Base-by-base conservation (phyloP, 225 moss, liverwort and hornwort genomes). In the Sphagnum tenellum region DNA sequence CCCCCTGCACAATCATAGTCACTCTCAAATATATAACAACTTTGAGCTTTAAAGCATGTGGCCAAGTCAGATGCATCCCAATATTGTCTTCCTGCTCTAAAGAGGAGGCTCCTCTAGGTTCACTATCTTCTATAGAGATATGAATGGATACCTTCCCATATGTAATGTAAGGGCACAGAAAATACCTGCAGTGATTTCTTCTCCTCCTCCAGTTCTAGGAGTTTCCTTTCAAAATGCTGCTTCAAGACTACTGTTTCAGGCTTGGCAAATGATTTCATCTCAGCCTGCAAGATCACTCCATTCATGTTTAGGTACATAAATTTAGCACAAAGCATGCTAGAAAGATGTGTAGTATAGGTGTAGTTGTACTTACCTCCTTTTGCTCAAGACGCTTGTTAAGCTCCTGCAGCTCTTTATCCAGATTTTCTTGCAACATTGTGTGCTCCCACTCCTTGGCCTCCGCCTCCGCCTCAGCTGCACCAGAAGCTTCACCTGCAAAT, bases 131-230 rank as follows among this genome's bases (percentile, higher is more conserved):
- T 29, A 29, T 29, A 29, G 29, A 29, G 29, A 29, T 29, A 29
- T 29, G 29, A 29, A 29, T 29, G 29, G 0, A 0, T 1, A 29
- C 29, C 29, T 29, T 29, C 29, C 29, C 29, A 29, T 29, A 29
- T 29, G 29, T 29, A 29, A 29, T 29, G 29, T 0, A 29, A 29
- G 29, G 29, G 29, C 29, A 29, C 29, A 13, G 6, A 60, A 7
- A 9, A 52, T 52, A 98, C 96, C 92, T 98, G 96, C 70, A 93
- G 71, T 72, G 65, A 14, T 69, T 89, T 92, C 79, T 90, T 98
- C 78, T 98, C 96, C 60, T 98, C 96, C 72, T 98, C 96, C 56
- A 98, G 67, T 57, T 98, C 96, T 45, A 93, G 79, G 63, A 98
- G 74, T 74, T 93, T 98, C 67, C 77, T 77, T 74, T 98, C 90